These are phyloP conservation scores for Periconia digitata DNA, from an alignment of 2,329 filamentous ascomycete species.

Conservation along the genomic window DNA sequence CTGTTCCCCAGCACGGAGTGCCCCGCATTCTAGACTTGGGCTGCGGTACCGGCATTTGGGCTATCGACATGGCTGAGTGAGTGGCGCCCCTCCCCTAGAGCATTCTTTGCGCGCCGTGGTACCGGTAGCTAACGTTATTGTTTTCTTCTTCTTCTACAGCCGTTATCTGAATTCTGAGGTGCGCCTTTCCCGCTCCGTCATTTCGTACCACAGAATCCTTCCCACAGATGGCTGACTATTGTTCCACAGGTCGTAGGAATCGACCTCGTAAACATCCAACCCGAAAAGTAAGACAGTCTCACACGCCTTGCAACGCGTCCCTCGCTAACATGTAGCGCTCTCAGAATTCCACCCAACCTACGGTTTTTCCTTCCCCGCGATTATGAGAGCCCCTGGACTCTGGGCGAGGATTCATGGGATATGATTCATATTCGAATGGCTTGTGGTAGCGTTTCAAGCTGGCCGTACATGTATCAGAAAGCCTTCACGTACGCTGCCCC, in stretches of 20 bases:
- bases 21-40: constrained; percentile 67
- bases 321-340: constrained; percentile 28
- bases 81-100: constrained; percentile 36
- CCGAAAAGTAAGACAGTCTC: constrained; percentile 51
- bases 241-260: constrained; percentile 56
- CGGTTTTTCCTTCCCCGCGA: constrained; percentile 70
- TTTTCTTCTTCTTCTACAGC: constrained; percentile 40
- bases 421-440: constrained; percentile 82
- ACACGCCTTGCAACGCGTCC: constrained; percentile 42
- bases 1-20: constrained; percentile 42
- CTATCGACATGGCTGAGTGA: constrained; percentile 80
- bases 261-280: constrained; percentile 65
- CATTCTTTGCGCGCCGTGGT: constrained; percentile 7
- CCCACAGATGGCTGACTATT: constrained; percentile 27
- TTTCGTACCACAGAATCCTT: constrained; percentile 10
- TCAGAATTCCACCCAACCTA: constrained; percentile 70
- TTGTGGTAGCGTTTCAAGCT: constrained; percentile 74
- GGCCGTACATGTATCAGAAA: constrained; percentile 73
- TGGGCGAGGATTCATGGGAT: constrained; percentile 72
- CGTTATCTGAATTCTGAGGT: constrained; percentile 60
- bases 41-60: constrained; percentile 90
- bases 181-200: constrained; percentile 16
- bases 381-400: constrained; percentile 74
- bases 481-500: constrained; percentile 61
- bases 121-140: constrained; percentile 31